Percentiles rank a stretch among this genome's conserved stretches.
Evolutionary conservation across 495 filamentous ascomycete species (phyloP).

Genomic region (Staphylotrichum tortipilum): DNA sequence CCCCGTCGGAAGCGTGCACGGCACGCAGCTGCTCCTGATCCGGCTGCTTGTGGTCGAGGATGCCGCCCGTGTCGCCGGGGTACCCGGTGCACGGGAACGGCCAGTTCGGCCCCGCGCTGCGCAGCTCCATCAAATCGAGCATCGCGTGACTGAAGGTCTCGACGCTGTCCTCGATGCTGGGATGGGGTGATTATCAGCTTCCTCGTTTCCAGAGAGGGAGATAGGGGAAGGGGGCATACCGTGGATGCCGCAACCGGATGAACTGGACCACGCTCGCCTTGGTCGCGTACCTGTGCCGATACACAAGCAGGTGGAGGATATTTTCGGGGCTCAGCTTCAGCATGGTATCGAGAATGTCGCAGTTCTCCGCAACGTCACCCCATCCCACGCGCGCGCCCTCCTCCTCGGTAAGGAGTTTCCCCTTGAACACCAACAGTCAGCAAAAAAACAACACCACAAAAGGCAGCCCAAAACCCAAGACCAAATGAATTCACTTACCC

Average conservation of each 20-base stretch:
- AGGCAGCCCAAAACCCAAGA: background rate
- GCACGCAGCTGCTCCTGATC: conserved; percentile 6
- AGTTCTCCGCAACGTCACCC: conserved; percentile 21
- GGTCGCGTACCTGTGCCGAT: conserved; percentile 23
- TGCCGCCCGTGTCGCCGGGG: conserved; percentile 8
- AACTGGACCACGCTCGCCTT: conserved; percentile 18
- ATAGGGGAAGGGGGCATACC: conserved; percentile 3
- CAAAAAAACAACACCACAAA: background rate
- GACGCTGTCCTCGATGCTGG: conserved; percentile 15
- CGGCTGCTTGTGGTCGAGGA: conserved; percentile 12
- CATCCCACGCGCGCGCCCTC: conserved; percentile 29
- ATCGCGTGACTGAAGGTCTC: conserved; percentile 8
- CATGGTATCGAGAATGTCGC: conserved; percentile 24
- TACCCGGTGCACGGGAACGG: background rate
- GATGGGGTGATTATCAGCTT: no score
- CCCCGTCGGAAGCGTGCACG: conserved; percentile 9
- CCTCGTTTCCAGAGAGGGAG: background rate
- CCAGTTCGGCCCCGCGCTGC: background rate
- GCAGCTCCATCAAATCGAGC: background rate
- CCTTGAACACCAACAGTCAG: conserved; percentile 3
- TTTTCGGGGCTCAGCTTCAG: conserved; percentile 33
- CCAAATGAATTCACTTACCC: conserved; percentile 15
- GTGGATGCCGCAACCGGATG: conserved; percentile 13
- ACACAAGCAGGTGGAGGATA: conserved; percentile 26
- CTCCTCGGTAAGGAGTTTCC: conserved; percentile 3